phyloP scores from a whole-genome alignment of 169 alveolate genomes.

The Cryptosporidium viatorum region DNA sequence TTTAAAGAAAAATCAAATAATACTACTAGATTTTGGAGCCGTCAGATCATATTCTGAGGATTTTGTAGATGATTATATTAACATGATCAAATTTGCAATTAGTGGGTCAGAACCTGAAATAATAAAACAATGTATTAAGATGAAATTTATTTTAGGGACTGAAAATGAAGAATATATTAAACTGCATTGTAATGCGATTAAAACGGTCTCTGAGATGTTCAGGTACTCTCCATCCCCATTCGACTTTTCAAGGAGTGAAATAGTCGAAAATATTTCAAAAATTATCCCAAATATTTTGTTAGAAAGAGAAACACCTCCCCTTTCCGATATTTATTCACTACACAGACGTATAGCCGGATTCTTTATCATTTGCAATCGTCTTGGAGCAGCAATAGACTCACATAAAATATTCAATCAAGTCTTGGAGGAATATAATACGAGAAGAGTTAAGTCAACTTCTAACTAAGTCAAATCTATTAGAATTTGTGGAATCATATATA shows the following conservation, averaged over 20 bases:
- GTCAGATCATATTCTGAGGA: conserved; percentile 80
- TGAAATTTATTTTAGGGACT: conserved; percentile 86
- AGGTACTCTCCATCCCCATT: background rate
- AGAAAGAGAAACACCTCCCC: conserved; percentile 90
- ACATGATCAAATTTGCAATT: conserved; percentile 86
- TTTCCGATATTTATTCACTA: conserved; percentile 91
- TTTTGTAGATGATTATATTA: conserved; percentile 85
- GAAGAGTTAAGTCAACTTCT: background rate
- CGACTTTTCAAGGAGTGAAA: conserved; percentile 54
- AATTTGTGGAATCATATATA: conserved; percentile 1
- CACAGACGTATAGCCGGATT: conserved; percentile 92
- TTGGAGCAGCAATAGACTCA: conserved; percentile 78
- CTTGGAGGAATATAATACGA: background rate
- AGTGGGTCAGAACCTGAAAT: conserved; percentile 72
- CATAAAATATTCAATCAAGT: conserved; percentile 11
- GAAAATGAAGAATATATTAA: conserved; percentile 86
- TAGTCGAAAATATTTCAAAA: conserved; percentile 78
- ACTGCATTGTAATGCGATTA: conserved; percentile 86
- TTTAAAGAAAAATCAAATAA: conserved; percentile 80
- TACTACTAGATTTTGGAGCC: conserved; percentile 91
- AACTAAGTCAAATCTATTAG: background rate
- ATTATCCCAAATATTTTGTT: conserved; percentile 83
- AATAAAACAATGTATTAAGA: conserved; percentile 75
- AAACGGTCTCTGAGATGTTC: conserved; percentile 75
- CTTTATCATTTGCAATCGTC: conserved; percentile 85